A percentile compares a stretch with the other conserved stretches of the same genome.
These are phyloP conservation scores for Mallotus japonicus DNA, from an alignment of 441 rosid species.

Conservation along the genomic window DNA sequence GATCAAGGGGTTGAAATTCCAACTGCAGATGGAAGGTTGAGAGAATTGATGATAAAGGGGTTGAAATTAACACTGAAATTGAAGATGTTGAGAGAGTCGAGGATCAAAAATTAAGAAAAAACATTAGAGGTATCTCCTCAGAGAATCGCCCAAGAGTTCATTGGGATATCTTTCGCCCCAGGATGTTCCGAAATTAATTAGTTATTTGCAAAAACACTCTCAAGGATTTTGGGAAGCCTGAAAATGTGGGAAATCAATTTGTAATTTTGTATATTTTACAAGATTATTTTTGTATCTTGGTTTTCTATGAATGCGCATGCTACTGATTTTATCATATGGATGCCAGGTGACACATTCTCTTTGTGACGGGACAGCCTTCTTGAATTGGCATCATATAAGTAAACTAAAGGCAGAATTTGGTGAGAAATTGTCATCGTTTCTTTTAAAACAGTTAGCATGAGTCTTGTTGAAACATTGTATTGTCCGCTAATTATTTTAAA, in stretches of 20 bases:
- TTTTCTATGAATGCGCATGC: slow-evolving; percentile 9
- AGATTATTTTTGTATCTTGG: background rate
- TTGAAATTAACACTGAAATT: slow-evolving; percentile 6
- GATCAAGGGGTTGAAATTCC: slow-evolving; percentile 38
- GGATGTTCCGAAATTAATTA: slow-evolving; percentile 68
- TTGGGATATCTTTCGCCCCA: slow-evolving; percentile 84
- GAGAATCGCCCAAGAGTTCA: slow-evolving; percentile 44
- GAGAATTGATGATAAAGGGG: slow-evolving; percentile 14
- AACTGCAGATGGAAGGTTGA: slow-evolving; percentile 14
- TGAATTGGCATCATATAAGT: slow-evolving; percentile 54
- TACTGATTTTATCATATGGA: slow-evolving; percentile 28
- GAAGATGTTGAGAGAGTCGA: slow-evolving; percentile 17
- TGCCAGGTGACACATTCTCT: slow-evolving; percentile 60
- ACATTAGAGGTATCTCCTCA: slow-evolving; percentile 27
- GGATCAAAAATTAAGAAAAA: slow-evolving; percentile 23
- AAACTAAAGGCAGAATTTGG: slow-evolving; percentile 78
- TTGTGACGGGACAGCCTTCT: slow-evolving; percentile 60
- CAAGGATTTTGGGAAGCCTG: slow-evolving; percentile 45
- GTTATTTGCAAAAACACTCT: slow-evolving; percentile 45
- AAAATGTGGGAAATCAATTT: slow-evolving; percentile 32
- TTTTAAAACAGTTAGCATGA: background rate
- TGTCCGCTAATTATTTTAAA: background rate
- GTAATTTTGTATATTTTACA: slow-evolving; percentile 40
- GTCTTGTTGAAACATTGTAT: background rate
- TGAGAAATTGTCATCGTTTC: slow-evolving; percentile 30